Evolutionary conservation across 345 rosid species (phyloP).

Genomic region (Citrus reticulata): DNA sequence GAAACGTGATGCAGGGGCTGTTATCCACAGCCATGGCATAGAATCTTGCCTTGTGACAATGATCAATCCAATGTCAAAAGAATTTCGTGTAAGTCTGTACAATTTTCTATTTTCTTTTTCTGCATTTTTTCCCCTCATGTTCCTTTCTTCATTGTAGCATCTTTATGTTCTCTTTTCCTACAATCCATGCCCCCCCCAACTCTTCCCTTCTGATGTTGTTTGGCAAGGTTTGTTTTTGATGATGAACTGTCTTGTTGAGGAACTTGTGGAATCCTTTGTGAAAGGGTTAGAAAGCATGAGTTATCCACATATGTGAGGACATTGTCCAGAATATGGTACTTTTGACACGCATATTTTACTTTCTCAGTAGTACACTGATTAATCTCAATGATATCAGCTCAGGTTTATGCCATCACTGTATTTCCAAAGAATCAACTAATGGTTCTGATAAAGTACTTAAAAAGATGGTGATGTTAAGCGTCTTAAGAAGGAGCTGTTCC

Average conservation of each 20-base stretch:
- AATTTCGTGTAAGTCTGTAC: slow-evolving; percentile 61
- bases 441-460: not conserved
- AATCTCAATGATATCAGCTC: not conserved
- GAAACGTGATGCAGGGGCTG: slow-evolving; percentile 93
- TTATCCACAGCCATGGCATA: slow-evolving; percentile 96
- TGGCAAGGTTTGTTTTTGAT: not conserved
- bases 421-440: not conserved
- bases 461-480: not conserved
- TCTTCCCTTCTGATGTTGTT: not conserved
- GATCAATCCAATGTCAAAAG: slow-evolving; percentile 80
- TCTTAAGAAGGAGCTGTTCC: not conserved
- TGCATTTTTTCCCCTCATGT: not conserved
- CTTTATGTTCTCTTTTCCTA: not conserved
- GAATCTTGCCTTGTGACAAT: slow-evolving; percentile 96
- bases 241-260: not conserved
- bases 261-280: not conserved
- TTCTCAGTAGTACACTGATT: not conserved
- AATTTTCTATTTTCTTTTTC: not conserved
- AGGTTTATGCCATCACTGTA: not conserved
- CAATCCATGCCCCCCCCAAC: not conserved
- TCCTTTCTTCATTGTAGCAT: not conserved
- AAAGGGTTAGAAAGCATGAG: not conserved
- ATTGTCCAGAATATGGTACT: not conserved
- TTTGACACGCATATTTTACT: not conserved
- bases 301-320: not conserved